Base-by-base conservation (phyloP, 2,329 filamentous ascomycete species). In the Trichoderma oligosporum region DNA sequence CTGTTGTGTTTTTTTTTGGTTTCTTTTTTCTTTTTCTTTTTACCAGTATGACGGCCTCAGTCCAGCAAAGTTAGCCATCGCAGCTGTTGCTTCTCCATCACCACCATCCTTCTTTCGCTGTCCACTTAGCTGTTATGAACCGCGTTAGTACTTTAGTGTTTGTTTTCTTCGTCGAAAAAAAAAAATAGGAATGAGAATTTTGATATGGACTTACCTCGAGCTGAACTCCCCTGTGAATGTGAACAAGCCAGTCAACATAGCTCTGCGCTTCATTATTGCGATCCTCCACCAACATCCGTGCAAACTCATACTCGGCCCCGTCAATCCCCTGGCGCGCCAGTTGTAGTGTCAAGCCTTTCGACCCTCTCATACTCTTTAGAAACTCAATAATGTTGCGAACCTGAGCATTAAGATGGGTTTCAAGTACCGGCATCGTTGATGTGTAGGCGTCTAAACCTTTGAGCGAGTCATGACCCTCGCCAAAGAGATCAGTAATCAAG, bases 191-290 rank as follows among this genome's bases (percentile, higher is more conserved):
- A 14, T 4, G 14, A 25, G 2, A 4, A 20, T 33, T 12, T 11
- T n/a, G n/a, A n/a, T 12, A 36, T 25, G 7, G 27, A 73, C 81
- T 74, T 72, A 87, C 84, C 82, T 99, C 94, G 62, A 96, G 78
- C 70, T 96, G 92, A 62, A 99, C 94, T 64, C 89, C 86, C 66
- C 93, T 87, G 74, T 99, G 94, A 61, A 97, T 82, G 73, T 96
- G 89, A 58, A 99, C 94, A 67, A 99, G 79, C 94, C 94, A 99
- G 75, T 99, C 94, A 31, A 97, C 94, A 73, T 97, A 99, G 70
- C 89, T 96, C 75, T 96, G 92, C 33, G 94, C 94, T 76, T 99
- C 94, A 64, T 96, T 96, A 72, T 97, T 97, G 63, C 94, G 83
- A 69, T 99, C 94, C 74, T 99, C 94, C 29, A 96, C 85, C 63